A percentile compares a stretch with the other conserved stretches of the same genome.
Conservation (phyloP, 257 asterid genomes). For the Ajuga chamaepitys region DNA sequence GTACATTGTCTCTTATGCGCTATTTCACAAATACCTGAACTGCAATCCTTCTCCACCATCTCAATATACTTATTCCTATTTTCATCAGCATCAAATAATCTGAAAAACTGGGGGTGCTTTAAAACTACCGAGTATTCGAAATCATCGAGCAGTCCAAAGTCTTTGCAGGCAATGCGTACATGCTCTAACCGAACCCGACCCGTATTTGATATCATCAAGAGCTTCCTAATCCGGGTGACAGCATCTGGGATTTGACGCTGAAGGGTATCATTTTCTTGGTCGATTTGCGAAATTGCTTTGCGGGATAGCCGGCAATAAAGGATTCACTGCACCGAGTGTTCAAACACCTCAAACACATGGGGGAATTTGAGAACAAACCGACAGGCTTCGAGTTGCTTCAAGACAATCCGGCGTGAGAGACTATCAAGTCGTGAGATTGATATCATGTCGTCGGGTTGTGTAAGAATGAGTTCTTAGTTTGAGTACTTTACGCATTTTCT, state of each 20-base stretch:
- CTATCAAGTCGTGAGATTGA: constrained; percentile 56
- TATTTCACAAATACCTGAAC: constrained; percentile 51
- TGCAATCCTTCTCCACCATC: constrained; percentile 49
- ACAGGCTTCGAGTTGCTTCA: constrained; percentile 65
- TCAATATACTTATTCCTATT: constrained; percentile 76
- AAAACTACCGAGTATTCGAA: constrained; percentile 65
- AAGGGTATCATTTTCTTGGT: constrained; percentile 61
- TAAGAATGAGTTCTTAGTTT: constrained; percentile 56
- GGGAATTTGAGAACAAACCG: constrained; percentile 73
- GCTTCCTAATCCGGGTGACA: constrained; percentile 57
- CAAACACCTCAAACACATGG: constrained; percentile 77
- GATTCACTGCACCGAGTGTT: constrained; percentile 86
- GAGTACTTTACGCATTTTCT: constrained; percentile 64
- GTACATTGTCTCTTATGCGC: constrained; percentile 67
- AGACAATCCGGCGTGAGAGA: constrained; percentile 62
- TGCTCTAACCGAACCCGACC: constrained; percentile 76
- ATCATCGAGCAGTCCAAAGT: constrained; percentile 83
- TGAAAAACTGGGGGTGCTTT: constrained; percentile 54
- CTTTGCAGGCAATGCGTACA: constrained; percentile 67
- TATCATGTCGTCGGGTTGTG: constrained; percentile 56
- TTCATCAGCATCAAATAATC: constrained; percentile 81
- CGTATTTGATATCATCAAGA: constrained; percentile 56
- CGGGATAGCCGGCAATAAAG: constrained; percentile 64
- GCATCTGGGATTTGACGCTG: constrained; percentile 54
- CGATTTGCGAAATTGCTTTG: constrained; percentile 51